A percentile compares a stretch with the other conserved stretches of the same genome.
Evolutionary conservation across 176 grass and related monocot species (phyloP).

Genomic region (Carex scoparia): DNA sequence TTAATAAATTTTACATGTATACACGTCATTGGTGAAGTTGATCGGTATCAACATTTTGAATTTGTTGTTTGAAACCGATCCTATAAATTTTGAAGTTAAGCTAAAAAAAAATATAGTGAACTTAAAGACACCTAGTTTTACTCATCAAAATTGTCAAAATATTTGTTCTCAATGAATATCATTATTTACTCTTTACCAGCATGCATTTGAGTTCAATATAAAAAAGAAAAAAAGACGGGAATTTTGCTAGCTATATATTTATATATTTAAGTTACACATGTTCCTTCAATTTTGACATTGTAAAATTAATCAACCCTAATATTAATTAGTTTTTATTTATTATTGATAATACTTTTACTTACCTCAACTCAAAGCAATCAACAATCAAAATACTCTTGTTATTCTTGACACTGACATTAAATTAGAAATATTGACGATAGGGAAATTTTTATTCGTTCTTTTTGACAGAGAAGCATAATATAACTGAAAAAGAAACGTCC

Average conservation of each 20-base stretch:
- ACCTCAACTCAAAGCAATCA: not conserved
- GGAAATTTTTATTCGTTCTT: not conserved
- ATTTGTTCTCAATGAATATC: no score
- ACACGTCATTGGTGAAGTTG: no score
- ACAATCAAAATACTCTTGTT: not conserved
- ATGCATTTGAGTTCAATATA: no score
- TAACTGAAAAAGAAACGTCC: not conserved
- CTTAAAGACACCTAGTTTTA: no score
- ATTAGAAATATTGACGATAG: not conserved
- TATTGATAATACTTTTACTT: not conserved
- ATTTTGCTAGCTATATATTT: not conserved
- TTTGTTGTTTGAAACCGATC: no score
- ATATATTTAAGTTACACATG: not conserved
- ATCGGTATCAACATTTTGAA: no score
- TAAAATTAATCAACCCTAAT: not conserved
- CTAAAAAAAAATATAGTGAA: no score
- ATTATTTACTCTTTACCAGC: no score
- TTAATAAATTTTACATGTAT: no score
- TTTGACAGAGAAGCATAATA: not conserved
- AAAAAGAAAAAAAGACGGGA: not conserved
- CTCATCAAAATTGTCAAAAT: no score
- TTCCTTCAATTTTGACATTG: not conserved
- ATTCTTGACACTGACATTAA: not conserved
- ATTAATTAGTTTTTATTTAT: not conserved
- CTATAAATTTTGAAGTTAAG: no score